phyloP scores from a whole-genome alignment of 2,329 filamentous ascomycete genomes.

The Colletotrichum noveboracense region DNA sequence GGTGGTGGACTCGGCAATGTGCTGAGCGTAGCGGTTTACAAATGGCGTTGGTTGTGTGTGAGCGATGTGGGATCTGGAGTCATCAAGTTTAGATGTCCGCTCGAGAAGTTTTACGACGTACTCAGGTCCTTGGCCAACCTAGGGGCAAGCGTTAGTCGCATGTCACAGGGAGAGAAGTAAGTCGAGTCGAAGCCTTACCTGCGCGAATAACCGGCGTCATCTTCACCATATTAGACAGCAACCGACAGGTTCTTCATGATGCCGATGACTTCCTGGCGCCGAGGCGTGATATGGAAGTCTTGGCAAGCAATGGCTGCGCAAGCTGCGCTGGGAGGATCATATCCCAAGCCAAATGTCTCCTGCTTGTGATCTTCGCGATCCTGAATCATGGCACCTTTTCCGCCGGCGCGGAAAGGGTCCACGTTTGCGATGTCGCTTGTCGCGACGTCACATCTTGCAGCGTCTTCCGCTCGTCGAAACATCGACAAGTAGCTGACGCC shows the following conservation, averaged over 20 bases:
- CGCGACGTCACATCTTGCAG: neutral
- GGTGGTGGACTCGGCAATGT: constrained; percentile 10
- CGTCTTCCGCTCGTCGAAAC: neutral
- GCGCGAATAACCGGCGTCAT: constrained; percentile 1
- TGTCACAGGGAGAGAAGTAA: neutral
- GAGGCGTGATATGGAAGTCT: neutral
- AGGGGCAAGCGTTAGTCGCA: neutral
- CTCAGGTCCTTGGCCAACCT: constrained; percentile 26
- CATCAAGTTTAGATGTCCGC: constrained; percentile 23
- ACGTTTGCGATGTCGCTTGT: neutral
- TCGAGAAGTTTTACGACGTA: constrained; percentile 26
- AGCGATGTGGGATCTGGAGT: neutral
- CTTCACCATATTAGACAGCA: constrained; percentile 9
- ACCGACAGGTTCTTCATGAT: neutral
- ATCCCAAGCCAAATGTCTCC: neutral
- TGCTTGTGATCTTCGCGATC: neutral
- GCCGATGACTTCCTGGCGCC: neutral
- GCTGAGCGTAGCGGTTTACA: constrained; percentile 11
- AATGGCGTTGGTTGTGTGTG: constrained; percentile 20
- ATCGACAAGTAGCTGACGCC: neutral
- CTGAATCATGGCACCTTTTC: neutral
- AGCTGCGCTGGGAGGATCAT: neutral
- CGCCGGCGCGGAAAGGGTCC: neutral
- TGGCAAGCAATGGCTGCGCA: neutral
- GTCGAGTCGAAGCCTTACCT: neutral